A percentile compares a stretch with the other conserved stretches of the same genome.
Evolutionary conservation across 371 early-diverging fungal genomes (phyloP).

Genomic region (Nematocida sp.): DNA sequence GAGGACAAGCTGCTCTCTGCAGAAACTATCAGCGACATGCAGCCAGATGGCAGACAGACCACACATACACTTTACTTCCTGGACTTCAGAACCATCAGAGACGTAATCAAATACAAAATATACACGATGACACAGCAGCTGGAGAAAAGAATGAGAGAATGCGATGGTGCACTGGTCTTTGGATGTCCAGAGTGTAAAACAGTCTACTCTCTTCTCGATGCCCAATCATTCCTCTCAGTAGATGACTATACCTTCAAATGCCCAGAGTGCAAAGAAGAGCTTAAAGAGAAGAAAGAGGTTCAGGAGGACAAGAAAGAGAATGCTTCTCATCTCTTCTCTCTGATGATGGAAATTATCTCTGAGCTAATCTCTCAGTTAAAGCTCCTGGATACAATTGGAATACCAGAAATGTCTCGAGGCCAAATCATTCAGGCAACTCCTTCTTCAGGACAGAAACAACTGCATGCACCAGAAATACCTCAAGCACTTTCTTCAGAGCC

Average conservation of each 20-base stretch:
- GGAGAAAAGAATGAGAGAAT: conserved; percentile 54
- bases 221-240: conserved; percentile 55
- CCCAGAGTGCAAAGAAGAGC: conserved; percentile 59
- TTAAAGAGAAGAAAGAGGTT: conserved; percentile 57
- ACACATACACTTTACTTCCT: conserved; percentile 59
- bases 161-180: conserved; percentile 43
- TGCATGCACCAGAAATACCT: neutral
- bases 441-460: conserved; percentile 3
- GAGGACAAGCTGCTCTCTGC: conserved; percentile 63
- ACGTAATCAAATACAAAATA: conserved; percentile 65
- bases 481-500: neutral
- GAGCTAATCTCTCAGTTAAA: conserved; percentile 60
- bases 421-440: conserved; percentile 54
- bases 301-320: conserved; percentile 21
- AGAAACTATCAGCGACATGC: conserved; percentile 61
- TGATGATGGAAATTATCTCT: conserved; percentile 55
- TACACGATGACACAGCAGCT: conserved; percentile 63
- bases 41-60: conserved; percentile 57
- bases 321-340: conserved; percentile 32
- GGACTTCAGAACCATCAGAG: conserved; percentile 61
- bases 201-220: conserved; percentile 62
- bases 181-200: conserved; percentile 58
- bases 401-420: conserved; percentile 61
- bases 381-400: conserved; percentile 58
- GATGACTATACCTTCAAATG: conserved; percentile 61